Evolutionary conservation across 2,329 filamentous ascomycete genomes (phyloP), one percentile per base, ranked within the genome.

Genomic region (Monilinia aucupariae): DNA sequence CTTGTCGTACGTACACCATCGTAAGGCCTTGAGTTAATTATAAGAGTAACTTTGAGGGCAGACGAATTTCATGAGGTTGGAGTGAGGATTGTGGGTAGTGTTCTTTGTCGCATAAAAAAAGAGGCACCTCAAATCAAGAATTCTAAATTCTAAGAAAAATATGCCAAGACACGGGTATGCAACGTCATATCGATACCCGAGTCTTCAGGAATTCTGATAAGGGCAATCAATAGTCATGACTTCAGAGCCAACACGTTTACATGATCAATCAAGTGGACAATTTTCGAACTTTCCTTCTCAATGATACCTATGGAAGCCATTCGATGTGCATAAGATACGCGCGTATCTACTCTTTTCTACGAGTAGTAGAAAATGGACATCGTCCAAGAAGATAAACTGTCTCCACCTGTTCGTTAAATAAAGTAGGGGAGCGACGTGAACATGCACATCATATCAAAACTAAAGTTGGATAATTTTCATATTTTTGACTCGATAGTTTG

Each of bases 1-100:
- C 87, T 78, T 96, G 90, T 69, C 94, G 91, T 65, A 99, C 92
- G 82, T 97, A 97, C 66, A 94, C 92, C 92, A 97, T 97, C 62
- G 71, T 81, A 69, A 61, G 58, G 17, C 45, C 22, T 59, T 49
- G 32, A 27, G 32, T 49, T 59, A 2, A 30, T 39, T 3, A 30
- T 6, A 30, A 8, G 12, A 32, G 20, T 3, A 34, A 13, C 25
- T 34, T 32, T 17, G 37, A 20, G 8, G 15, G 53, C 25, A 27
- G 32, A 37, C 1, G 34, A 58, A 58, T 13, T 58, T 58, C 54
- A 34, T 58, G 54, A 47, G 54, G 9, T 25, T 34, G 41, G 12
- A 25, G 20, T 37, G n/a, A 5, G 13, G 22, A 25, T 20, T 10
- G 8, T 8, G 13, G 9, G 34, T 15, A 5, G 4, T 8, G n/a